A percentile compares a stretch with the other conserved stretches of the same genome.
phyloP scores from a whole-genome alignment of 805 yeast species.

The Grigorovia humatica region DNA sequence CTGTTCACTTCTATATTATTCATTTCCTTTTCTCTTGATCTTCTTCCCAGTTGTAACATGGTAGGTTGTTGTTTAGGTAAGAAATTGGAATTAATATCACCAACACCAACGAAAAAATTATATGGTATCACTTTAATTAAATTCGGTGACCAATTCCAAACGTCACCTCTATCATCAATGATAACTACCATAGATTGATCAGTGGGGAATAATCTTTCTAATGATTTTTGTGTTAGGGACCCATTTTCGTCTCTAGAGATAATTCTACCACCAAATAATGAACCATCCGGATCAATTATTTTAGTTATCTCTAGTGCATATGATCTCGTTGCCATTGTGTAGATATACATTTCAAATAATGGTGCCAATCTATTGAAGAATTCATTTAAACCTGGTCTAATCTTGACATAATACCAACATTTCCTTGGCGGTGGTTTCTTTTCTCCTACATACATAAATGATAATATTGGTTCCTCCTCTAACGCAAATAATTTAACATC shows the following conservation, averaged over 20 bases:
- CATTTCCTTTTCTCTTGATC: conserved; percentile 18
- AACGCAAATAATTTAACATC: conserved; percentile 71
- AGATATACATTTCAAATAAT: conserved; percentile 81
- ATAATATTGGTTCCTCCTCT: conserved; percentile 59
- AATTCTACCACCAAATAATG: conserved; percentile 82
- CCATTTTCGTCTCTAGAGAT: conserved; percentile 93
- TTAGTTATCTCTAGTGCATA: conserved; percentile 85
- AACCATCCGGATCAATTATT: conserved; percentile 83
- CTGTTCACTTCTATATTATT: conserved; percentile 8
- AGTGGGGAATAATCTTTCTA: conserved; percentile 84
- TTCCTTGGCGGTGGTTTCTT: conserved; percentile 41
- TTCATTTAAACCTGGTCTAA: conserved; percentile 75
- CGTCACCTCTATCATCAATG: conserved; percentile 96
- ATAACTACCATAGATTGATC: conserved; percentile 94
- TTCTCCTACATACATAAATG: conserved; percentile 49
- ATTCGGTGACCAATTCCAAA: conserved; percentile 95
- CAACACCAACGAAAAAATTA: conserved; percentile 93
- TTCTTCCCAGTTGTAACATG: conserved; percentile 30
- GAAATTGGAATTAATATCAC: conserved; percentile 90
- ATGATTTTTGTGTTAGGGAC: conserved; percentile 75
- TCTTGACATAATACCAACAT: conserved; percentile 87
- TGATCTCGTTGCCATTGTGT: conserved; percentile 95
- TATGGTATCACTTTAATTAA: conserved; percentile 88
- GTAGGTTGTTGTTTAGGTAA: conserved; percentile 76
- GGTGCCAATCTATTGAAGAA: conserved; percentile 57